Conservation (phyloP, 306 rosid genomes). For the Hippophae gyantsensis region DNA sequence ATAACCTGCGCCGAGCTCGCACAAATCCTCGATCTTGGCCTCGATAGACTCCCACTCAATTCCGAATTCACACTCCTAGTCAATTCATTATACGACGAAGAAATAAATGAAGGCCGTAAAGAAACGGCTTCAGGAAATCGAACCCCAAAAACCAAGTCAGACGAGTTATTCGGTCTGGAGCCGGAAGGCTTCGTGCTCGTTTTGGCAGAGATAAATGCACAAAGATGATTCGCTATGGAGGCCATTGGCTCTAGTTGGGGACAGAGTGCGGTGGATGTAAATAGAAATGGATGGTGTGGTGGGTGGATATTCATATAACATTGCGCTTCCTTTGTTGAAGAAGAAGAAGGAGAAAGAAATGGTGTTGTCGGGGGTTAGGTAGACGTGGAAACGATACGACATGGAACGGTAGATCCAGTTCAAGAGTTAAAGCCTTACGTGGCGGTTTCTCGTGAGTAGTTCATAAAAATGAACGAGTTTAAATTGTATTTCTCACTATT, state of each 20-base stretch:
- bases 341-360: too few species aligned
- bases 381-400: too few species aligned
- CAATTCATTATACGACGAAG: constrained; percentile 14
- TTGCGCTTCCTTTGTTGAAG: too few species aligned
- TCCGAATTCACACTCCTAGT: constrained; percentile 14
- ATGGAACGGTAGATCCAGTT: too few species aligned
- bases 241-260: constrained; percentile 32
- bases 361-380: too few species aligned
- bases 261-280: background rate
- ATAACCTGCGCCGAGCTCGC: constrained; percentile 54
- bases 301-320: constrained; percentile 13
- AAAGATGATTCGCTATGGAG: constrained; percentile 33
- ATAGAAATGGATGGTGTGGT: constrained; percentile 8
- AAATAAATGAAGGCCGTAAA: constrained; percentile 17
- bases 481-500: too few species aligned
- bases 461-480: too few species aligned
- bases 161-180: constrained; percentile 19
- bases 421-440: too few species aligned
- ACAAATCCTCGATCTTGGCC: constrained; percentile 28
- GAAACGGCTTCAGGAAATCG: constrained; percentile 24
- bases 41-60: constrained; percentile 14
- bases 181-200: constrained; percentile 12
- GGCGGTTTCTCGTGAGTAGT: too few species aligned
- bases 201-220: constrained; percentile 36
- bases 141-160: constrained; percentile 18